A percentile compares a stretch with the other conserved stretches of the same genome.
These are phyloP conservation scores for Angomonas ambiguus DNA, from an alignment of 208 protist species.

Conservation along the genomic window DNA sequence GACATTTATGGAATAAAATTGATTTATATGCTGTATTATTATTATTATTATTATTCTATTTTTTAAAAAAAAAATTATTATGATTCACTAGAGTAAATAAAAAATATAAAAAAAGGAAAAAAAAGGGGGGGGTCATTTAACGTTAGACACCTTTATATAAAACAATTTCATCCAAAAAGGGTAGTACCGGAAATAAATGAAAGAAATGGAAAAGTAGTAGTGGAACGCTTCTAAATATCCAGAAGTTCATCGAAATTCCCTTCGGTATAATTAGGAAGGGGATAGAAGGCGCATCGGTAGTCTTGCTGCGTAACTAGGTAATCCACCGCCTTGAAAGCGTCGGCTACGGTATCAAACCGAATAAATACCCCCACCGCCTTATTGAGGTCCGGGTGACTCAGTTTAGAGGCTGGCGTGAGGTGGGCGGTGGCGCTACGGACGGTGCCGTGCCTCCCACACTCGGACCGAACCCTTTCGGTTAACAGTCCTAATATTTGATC, in stretches of 20 bases:
- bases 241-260: conserved; percentile 12
- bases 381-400: conserved; percentile 11
- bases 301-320: conserved; percentile 21
- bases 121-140: conserved; percentile 9
- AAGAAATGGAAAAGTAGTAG: conserved; percentile 63
- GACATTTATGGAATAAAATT: no score
- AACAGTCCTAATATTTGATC: conserved; percentile 17
- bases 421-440: conserved; percentile 22
- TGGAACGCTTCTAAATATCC: conserved; percentile 21
- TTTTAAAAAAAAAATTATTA: background rate
- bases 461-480: conserved; percentile 28
- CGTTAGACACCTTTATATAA: background rate
- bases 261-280: conserved; percentile 50
- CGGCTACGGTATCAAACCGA: conserved; percentile 80
- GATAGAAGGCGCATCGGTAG: conserved; percentile 45
- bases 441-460: conserved; percentile 50
- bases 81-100: background rate
- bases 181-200: background rate
- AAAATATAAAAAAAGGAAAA: background rate
- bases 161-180: background rate
- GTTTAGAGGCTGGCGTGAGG: background rate
- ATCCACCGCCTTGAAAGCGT: conserved; percentile 77
- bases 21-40: conserved; percentile 3
- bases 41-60: background rate
- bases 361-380: conserved; percentile 70